Evolutionary conservation across 331 rosid genomes (phyloP).

Genomic region (Spiraea crenata): DNA sequence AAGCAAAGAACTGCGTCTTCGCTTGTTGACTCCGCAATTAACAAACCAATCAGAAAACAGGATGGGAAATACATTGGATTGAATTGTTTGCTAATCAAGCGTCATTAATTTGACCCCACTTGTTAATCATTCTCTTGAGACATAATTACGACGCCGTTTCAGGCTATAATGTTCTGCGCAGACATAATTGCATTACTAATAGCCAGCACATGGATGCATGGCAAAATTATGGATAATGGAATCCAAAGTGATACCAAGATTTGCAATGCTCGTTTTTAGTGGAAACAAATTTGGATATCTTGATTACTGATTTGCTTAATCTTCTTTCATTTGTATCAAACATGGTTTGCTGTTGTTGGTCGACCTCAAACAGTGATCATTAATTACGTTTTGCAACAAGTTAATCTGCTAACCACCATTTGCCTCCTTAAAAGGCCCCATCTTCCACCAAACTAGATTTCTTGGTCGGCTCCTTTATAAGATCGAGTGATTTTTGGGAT

Average conservation of each 20-base stretch:
- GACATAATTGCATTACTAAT: conserved; percentile 43
- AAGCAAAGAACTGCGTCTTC: conserved; percentile 30
- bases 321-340: conserved; percentile 32
- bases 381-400: conserved; percentile 27
- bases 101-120: conserved; percentile 19
- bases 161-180: conserved; percentile 27
- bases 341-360: conserved; percentile 50
- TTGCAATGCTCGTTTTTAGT: no score
- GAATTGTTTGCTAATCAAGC: conserved; percentile 30
- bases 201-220: conserved; percentile 70
- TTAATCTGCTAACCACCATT: conserved; percentile 33
- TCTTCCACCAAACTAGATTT: conserved; percentile 32
- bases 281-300: no score
- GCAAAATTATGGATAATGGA: conserved; percentile 25
- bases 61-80: conserved; percentile 13
- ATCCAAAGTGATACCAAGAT: conserved; percentile 29
- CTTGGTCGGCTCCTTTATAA: conserved; percentile 42
- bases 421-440: conserved; percentile 63
- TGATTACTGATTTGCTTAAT: no score
- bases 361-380: conserved; percentile 50
- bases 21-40: conserved; percentile 82
- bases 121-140: conserved; percentile 1
- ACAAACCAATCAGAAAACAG: conserved; percentile 18
- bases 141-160: conserved; percentile 41
- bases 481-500: not conserved